Conservation (phyloP, 148 eudicot genomes). For the Heliamphora exappendiculata region DNA sequence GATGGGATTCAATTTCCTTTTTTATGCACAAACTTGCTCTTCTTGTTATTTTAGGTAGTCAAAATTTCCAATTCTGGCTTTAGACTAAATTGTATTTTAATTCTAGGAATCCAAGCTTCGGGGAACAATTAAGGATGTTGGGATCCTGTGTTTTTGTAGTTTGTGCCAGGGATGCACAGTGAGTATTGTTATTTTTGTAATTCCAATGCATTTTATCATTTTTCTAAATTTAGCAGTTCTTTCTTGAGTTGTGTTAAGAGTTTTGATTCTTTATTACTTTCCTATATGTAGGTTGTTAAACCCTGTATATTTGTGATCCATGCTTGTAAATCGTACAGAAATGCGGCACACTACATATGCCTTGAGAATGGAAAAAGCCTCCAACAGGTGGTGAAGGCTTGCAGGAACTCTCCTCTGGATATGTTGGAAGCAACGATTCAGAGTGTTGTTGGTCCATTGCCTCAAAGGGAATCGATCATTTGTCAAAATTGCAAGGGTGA, state of each 20-base stretch:
- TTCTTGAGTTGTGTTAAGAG: neutral
- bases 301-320: conserved; percentile 80
- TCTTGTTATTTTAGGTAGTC: neutral
- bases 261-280: conserved; percentile 9
- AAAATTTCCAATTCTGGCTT: neutral
- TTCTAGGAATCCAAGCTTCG: conserved; percentile 47
- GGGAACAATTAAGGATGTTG: conserved; percentile 63
- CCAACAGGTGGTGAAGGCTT: conserved; percentile 59
- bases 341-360: conserved; percentile 77
- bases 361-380: conserved; percentile 78
- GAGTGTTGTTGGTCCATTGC: conserved; percentile 55
- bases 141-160: conserved; percentile 70
- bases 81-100: neutral
- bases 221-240: neutral
- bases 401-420: conserved; percentile 39
- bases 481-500: conserved; percentile 64
- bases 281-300: conserved; percentile 49
- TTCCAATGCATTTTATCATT: neutral
- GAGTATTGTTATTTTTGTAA: conserved; percentile 28
- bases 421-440: conserved; percentile 49
- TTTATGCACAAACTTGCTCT: neutral
- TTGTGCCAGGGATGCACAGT: conserved; percentile 65
- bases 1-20: neutral
- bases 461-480: conserved; percentile 36
- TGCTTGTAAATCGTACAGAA: conserved; percentile 68